phyloP scores from a whole-genome alignment of 1,284 basidiomycete species.

The Ustilago nuda region DNA sequence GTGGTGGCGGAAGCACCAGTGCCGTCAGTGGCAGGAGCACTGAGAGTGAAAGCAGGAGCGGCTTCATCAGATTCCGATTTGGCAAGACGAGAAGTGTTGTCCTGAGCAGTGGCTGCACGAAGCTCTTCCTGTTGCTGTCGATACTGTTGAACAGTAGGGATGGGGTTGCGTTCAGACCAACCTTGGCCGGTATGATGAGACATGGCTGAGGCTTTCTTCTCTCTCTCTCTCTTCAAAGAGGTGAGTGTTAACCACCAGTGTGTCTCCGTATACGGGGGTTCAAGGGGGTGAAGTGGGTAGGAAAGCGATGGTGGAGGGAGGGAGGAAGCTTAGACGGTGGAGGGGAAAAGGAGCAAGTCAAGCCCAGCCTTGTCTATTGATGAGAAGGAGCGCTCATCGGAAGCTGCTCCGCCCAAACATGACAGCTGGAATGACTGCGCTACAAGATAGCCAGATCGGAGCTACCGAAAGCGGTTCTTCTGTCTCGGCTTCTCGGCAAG shows the following conservation, averaged over 20 bases:
- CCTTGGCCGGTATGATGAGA: slow-evolving; percentile 58
- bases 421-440: slow-evolving; percentile 2
- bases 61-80: slow-evolving; percentile 34
- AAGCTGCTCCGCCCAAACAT: background rate
- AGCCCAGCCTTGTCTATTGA: background rate
- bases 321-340: slow-evolving; percentile 6
- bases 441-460: slow-evolving; percentile 18
- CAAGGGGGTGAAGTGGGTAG: background rate
- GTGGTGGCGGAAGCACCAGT: background rate
- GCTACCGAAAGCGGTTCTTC: background rate
- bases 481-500: slow-evolving; percentile 8
- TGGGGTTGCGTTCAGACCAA: slow-evolving; percentile 60
- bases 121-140: slow-evolving; percentile 42
- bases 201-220: slow-evolving; percentile 23
- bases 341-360: background rate
- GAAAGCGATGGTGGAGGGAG: background rate
- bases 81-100: slow-evolving; percentile 39
- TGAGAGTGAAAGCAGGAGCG: slow-evolving; percentile 12
- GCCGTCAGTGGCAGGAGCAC: background rate
- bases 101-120: slow-evolving; percentile 31
- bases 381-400: background rate
- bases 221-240: background rate
- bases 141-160: slow-evolving; percentile 61
- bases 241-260: background rate
- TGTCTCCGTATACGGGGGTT: too few species aligned